Conservation (phyloP, 1,284 basidiomycete genomes). For the Microbotryum scabiosae region DNA sequence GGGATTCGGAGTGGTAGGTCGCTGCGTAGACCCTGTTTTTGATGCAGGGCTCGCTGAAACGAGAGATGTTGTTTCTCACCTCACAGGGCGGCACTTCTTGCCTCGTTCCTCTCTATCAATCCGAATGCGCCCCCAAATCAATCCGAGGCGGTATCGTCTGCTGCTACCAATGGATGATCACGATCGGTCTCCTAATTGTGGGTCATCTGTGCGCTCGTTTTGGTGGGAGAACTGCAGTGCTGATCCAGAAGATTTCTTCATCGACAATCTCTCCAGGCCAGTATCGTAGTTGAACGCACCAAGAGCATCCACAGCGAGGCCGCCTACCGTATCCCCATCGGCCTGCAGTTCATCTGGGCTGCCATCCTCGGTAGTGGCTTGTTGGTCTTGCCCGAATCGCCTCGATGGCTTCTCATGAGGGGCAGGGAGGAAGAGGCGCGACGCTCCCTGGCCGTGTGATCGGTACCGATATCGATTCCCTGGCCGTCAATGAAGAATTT, state of each 20-base stretch:
- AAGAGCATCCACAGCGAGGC: slow-evolving; percentile 34
- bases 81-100: slow-evolving; percentile 46
- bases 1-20: too few species aligned
- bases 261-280: slow-evolving; percentile 36
- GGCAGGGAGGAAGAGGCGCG: slow-evolving; percentile 55
- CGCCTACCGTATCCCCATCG: slow-evolving; percentile 38
- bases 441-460: slow-evolving; percentile 47
- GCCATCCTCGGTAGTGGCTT: slow-evolving; percentile 52
- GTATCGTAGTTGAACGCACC: slow-evolving; percentile 67
- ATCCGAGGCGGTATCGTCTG: slow-evolving; percentile 73
- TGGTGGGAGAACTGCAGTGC: too few species aligned
- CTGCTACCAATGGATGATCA: slow-evolving; percentile 42
- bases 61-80: too few species aligned
- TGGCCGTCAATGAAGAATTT: slow-evolving; percentile 29
- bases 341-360: slow-evolving; percentile 57
- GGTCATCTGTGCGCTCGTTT: too few species aligned
- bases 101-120: slow-evolving; percentile 70
- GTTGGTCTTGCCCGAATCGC: slow-evolving; percentile 60
- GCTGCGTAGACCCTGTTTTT: too few species aligned
- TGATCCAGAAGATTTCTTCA: too few species aligned
- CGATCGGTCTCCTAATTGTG: slow-evolving; percentile 67
- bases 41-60: too few species aligned
- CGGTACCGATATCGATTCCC: slow-evolving; percentile 19
- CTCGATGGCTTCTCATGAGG: slow-evolving; percentile 58
- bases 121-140: slow-evolving; percentile 64